These are phyloP conservation scores for Rhizopus sp. DNA, from an alignment of 371 early-diverging fungal genomes.

Conservation along the genomic window DNA sequence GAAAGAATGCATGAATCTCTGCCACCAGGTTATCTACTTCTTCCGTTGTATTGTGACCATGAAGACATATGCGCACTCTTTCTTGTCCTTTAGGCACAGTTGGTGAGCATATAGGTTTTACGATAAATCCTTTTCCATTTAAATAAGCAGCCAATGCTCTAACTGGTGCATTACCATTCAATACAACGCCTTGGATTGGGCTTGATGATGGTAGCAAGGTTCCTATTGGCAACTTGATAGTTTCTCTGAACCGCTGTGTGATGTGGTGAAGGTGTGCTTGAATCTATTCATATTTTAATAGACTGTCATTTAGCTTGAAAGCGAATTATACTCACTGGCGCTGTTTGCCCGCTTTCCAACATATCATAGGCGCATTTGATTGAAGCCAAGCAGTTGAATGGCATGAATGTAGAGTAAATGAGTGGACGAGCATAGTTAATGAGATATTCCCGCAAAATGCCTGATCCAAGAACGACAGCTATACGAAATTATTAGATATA, in stretches of 20 bases:
- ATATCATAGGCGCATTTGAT: conserved; percentile 61
- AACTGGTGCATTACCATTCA: conserved; percentile 69
- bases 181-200: conserved; percentile 78
- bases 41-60: conserved; percentile 67
- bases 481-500: conserved; percentile 2
- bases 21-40: conserved; percentile 58
- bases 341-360: conserved; percentile 51
- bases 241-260: conserved; percentile 47
- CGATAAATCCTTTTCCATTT: conserved; percentile 64
- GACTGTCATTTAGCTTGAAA: neutral
- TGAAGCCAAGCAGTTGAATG: conserved; percentile 56
- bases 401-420: conserved; percentile 81
- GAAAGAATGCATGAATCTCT: conserved; percentile 52
- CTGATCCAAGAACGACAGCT: conserved; percentile 75
- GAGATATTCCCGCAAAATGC: conserved; percentile 62
- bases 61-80: conserved; percentile 80
- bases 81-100: conserved; percentile 82
- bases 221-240: conserved; percentile 47
- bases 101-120: conserved; percentile 79
- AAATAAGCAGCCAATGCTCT: conserved; percentile 61
- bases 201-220: conserved; percentile 62
- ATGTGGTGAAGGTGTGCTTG: conserved; percentile 51
- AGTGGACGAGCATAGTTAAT: conserved; percentile 84
- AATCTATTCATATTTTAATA: conserved; percentile 32
- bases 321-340: conserved; percentile 36